phyloP scores from a whole-genome alignment of 2,329 filamentous ascomycete genomes.

The Fusarium avenaceum region DNA sequence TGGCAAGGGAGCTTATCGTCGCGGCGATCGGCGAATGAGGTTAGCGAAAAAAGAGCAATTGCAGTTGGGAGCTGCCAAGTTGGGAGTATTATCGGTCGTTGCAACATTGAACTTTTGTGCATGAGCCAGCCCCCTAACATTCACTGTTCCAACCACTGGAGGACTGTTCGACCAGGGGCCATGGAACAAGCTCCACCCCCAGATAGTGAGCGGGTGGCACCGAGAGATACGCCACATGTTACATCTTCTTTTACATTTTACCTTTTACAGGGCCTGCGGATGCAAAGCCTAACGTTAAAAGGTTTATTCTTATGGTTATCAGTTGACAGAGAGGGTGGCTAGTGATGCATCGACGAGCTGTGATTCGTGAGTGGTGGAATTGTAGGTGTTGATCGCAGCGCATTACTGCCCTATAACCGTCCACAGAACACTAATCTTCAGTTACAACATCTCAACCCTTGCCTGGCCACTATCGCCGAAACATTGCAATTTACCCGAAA shows the following conservation, averaged over 20 bases:
- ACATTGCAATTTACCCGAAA: too few species aligned
- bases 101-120: constrained; percentile 24
- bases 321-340: background rate
- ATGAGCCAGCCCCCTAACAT: background rate
- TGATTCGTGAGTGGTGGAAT: too few species aligned
- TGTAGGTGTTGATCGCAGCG: too few species aligned
- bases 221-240: constrained; percentile 15
- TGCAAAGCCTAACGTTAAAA: background rate
- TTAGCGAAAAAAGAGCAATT: background rate
- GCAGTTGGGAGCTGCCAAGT: constrained; percentile 3
- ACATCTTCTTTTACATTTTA: too few species aligned
- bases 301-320: background rate
- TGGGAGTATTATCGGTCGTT: background rate
- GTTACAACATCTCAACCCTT: too few species aligned
- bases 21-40: background rate
- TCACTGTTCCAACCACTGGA: too few species aligned
- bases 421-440: too few species aligned
- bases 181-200: constrained; percentile 31
- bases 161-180: background rate
- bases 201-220: constrained; percentile 41
- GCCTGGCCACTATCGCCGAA: too few species aligned
- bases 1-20: constrained; percentile 9
- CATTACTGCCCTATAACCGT: background rate
- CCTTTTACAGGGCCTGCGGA: background rate
- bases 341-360: too few species aligned